A percentile compares a stretch with the other conserved stretches of the same genome.
phyloP scores from a whole-genome alignment of 176 grass and related monocot species.

The Raddia distichophylla region DNA sequence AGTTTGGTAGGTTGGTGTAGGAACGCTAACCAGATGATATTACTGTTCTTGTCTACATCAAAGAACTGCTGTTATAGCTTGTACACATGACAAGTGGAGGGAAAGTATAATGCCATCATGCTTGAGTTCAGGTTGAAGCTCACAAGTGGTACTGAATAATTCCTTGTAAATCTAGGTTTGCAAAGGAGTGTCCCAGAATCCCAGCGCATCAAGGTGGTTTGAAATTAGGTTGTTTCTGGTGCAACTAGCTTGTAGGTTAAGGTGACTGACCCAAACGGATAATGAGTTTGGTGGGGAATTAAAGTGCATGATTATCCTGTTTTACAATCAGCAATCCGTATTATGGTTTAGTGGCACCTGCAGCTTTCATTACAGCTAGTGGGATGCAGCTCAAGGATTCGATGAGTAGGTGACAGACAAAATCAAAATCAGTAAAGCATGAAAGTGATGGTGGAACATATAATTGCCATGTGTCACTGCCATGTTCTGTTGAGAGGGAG shows the following conservation, averaged over 20 bases:
- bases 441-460: constrained; percentile 30
- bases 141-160: background rate
- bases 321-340: constrained; percentile 21
- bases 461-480: constrained; percentile 26
- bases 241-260: constrained; percentile 9
- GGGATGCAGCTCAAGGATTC: constrained; percentile 35
- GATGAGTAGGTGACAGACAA: constrained; percentile 18
- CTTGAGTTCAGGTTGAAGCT: constrained; percentile 28
- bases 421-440: background rate
- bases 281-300: background rate
- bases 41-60: background rate
- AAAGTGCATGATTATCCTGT: background rate
- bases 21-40: constrained; percentile 19
- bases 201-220: background rate
- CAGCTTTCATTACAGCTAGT: constrained; percentile 28
- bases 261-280: background rate
- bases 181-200: background rate
- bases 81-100: constrained; percentile 16
- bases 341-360: constrained; percentile 4
- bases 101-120: background rate
- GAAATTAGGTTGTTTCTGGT: constrained; percentile 21
- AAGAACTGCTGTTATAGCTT: constrained; percentile 31
- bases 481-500: constrained; percentile 29
- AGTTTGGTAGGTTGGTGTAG: background rate
- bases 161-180: background rate